Base-by-base conservation (phyloP, 2,329 filamentous ascomycete genomes). In the Leptosphaerulina australis region DNA sequence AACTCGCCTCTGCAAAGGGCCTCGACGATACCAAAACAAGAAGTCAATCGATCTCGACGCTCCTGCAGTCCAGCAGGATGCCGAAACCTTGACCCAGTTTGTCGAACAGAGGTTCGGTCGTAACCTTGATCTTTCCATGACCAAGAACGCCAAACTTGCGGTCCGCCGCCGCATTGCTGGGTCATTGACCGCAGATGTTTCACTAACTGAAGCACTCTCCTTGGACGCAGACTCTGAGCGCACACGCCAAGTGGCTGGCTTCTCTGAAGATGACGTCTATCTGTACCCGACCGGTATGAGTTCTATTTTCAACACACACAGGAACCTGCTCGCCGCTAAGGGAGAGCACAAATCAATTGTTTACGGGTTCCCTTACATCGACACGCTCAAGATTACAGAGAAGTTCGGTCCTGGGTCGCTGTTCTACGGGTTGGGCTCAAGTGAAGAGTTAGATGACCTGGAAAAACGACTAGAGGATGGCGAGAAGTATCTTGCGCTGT, bases 301-400 rank as follows among this genome's bases (percentile, higher is more conserved):
- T 66, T 86, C 93, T 41, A 97, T 99, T 34, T 99, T 91, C 76
- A 91, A 90, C 62, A 82, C 89, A 0, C 94, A 99, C 69, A 85
- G 88, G 38, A 84, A 83, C 33, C 77, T 97, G 40, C 77, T 93
- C 55, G 77, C 79, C 41, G 80, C 84, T 0, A 83, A 86, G 28
- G 85, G 85, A 3, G 50, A 60, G n/a, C 68, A 83, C 52, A 88
- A 90, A 73, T 95, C 91, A 71, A 85, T 99, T 67, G 92, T 88
- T 66, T 97, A 91, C 66, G 94, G 94, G n/a, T 99, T 99, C 63
- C 91, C 94, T 0, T 99, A 99, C 63, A 90, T 97, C 43, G 94
- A 99, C 73, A 97, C 94, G 0, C 81, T 97, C 45, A 99, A 99
- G 71, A 90, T 97, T 39, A 78, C 97, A 4, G 81, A 97, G 70